Base-by-base conservation (phyloP, 2,329 filamentous ascomycete genomes). In the Nothopassalora personata region DNA sequence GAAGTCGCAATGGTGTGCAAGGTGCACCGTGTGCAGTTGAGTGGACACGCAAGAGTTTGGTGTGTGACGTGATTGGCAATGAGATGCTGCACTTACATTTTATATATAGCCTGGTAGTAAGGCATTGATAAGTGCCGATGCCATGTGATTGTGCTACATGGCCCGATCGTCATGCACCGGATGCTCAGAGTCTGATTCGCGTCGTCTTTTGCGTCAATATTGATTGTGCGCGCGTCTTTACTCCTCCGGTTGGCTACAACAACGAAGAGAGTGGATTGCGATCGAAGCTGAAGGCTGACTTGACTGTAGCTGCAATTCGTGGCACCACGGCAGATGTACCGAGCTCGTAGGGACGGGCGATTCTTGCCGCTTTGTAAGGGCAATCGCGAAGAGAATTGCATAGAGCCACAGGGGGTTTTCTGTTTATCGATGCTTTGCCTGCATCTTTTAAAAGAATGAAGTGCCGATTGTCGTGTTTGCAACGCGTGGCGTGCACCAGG, bases 1-100 rank as follows among this genome's bases (percentile, higher is more conserved):
- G 62, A 64, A 64, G 58, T 31, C 45, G 56, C 52, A 19, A 34
- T 13, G n/a, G 3, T 11, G 23, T 23, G 23, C 23, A 23, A 23
- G 23, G 1, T 23, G 3, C 23, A 23, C 23, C 23, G 23, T 19
- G 30, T 31, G 49, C 27, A 34, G 49, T 19, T 28, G 1, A 31
- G 27, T 15, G 30, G 23, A 23, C 27, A 18, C 23, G 4, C 2
- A 10, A 34, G 6, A 19, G 5, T 5, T 10, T 34, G 27, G 30
- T n/a, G 3, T 11, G 18, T 9, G 8, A 19, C 11, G 13, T 28
- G 49, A 19, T 15, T 11, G 11, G 27, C 10, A 19, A 51, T 11
- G 7, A 15, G 15, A 28, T 9, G 15, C 15, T 34, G 5, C 30
- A 51, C 46, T 8, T 49, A 34, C 30, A 10, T 10, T 10, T 13